Base-by-base conservation (phyloP, 2,329 filamentous ascomycete species). In the Pyricularia sp. region DNA sequence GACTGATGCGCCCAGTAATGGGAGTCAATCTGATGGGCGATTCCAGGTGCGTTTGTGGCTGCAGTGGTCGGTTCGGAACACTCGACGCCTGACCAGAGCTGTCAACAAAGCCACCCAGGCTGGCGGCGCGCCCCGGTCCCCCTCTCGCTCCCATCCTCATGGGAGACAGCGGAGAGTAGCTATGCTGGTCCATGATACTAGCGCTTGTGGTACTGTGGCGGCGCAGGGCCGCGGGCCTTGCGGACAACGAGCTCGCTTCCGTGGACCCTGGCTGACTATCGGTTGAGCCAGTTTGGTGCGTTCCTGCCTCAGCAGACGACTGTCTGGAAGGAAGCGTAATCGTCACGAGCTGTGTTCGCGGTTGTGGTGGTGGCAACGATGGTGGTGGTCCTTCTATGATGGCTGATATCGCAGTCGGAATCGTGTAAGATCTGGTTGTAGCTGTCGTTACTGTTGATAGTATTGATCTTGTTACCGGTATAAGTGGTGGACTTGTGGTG, bases 151-250 rank as follows among this genome's bases (percentile, higher is more conserved):
- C 75, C 73, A 69, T 75, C 69, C 73, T 76, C 74, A 72, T 71
- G 3, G 78, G 78, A 58, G 78, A 77, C 31, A 78, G 76, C 68
- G 77, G 76, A 66, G 73, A 69, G 74, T 79, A 79, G 68, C 74
- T 74, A 70, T 75, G 74, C 71, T 77, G 79, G 72, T 86, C 83
- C 82, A 85, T 84, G 65, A 82, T 81, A 72, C 84, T 83, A 71
- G 78, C 77, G 73, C 80, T 85, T 70, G 81, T 78, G 73, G 79
- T 82, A 76, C 82, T 85, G 72, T 75, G 78, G 67, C 79, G 79
- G 65, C 79, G 78, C 71, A 73, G 69, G 70, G 72, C 70, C 76
- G 72, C 73, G 64, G 75, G 71, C 64, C 75, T 72, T 50, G 74
- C 75, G 69, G 77, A 72, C 64, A 74, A 71, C 64, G 73, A 71